phyloP scores from a whole-genome alignment of 345 rosid genomes.

The Angophora floribunda region DNA sequence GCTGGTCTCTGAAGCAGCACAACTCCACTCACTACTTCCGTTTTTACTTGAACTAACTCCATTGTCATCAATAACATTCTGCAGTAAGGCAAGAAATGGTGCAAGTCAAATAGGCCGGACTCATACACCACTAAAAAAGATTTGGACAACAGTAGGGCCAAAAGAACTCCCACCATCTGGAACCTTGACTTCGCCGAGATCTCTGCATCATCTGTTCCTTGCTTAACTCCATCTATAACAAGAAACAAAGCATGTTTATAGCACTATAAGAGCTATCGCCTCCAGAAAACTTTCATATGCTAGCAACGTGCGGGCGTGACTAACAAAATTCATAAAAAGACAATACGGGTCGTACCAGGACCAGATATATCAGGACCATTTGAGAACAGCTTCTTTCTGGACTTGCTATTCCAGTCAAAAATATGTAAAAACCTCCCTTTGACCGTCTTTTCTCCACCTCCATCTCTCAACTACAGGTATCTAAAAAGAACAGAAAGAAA shows the following conservation, averaged over 20 bases:
- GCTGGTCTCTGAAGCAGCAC: slow-evolving; percentile 57
- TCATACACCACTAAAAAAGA: not conserved
- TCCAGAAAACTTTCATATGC: not conserved
- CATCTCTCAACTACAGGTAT: slow-evolving; percentile 30
- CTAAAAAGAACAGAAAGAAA: not conserved
- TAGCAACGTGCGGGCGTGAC: not conserved
- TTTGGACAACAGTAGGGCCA: not conserved
- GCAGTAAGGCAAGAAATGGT: not conserved
- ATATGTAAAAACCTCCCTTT: slow-evolving; percentile 64
- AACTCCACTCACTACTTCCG: slow-evolving; percentile 39
- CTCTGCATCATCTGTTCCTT: slow-evolving; percentile 33
- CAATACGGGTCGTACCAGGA: slow-evolving; percentile 22
- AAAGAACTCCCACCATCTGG: slow-evolving; percentile 14
- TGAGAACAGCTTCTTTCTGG: slow-evolving; percentile 64
- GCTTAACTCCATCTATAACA: slow-evolving; percentile 25
- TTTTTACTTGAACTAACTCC: slow-evolving; percentile 28
- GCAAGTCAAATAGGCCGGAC: not conserved
- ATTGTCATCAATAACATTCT: slow-evolving; percentile 40
- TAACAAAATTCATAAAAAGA: not conserved
- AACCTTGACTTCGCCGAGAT: slow-evolving; percentile 12
- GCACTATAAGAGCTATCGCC: not conserved
- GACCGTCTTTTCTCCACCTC: slow-evolving; percentile 60
- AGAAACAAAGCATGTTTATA: not conserved
- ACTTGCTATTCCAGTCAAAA: slow-evolving; percentile 89
- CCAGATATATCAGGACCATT: slow-evolving; percentile 31